These are phyloP conservation scores for Penicillium thymicola DNA, from an alignment of 2,329 filamentous ascomycete genomes.

Conservation along the genomic window DNA sequence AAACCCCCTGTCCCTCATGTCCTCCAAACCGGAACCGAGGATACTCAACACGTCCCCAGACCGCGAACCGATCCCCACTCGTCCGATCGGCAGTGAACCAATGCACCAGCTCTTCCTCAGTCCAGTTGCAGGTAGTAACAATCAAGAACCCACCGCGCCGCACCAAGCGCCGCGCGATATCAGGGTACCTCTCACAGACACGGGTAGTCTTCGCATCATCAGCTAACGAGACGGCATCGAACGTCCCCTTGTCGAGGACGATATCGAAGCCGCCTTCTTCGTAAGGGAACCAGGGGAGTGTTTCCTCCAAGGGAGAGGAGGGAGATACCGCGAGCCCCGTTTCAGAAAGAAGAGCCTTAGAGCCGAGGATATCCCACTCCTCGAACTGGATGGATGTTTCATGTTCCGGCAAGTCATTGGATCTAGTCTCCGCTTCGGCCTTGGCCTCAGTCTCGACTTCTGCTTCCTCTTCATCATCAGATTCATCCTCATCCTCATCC, in stretches of 20 bases:
- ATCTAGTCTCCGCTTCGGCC: neutral
- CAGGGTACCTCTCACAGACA: slow-evolving; percentile 71
- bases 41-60: slow-evolving; percentile 71
- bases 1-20: slow-evolving; percentile 81
- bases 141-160: slow-evolving; percentile 69
- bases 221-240: slow-evolving; percentile 83
- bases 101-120: slow-evolving; percentile 72
- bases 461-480: slow-evolving; percentile 50
- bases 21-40: slow-evolving; percentile 87
- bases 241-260: slow-evolving; percentile 96
- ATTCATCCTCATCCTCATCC: slow-evolving; percentile 40
- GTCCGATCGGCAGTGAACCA: slow-evolving; percentile 65
- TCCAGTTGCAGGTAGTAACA: slow-evolving; percentile 98
- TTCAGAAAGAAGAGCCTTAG: slow-evolving; percentile 27
- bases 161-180: slow-evolving; percentile 65
- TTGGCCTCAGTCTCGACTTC: slow-evolving; percentile 27
- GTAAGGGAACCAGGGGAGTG: slow-evolving; percentile 39
- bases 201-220: slow-evolving; percentile 43
- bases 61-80: slow-evolving; percentile 50
- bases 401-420: neutral
- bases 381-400: slow-evolving; percentile 47
- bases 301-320: neutral
- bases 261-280: slow-evolving; percentile 69
- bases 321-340: slow-evolving; percentile 31
- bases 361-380: slow-evolving; percentile 63